Evolutionary conservation across 2,329 filamentous ascomycete species (phyloP), one percentile per base, ranked within the genome.

Genomic region (Hymenoscyphus scutula): DNA sequence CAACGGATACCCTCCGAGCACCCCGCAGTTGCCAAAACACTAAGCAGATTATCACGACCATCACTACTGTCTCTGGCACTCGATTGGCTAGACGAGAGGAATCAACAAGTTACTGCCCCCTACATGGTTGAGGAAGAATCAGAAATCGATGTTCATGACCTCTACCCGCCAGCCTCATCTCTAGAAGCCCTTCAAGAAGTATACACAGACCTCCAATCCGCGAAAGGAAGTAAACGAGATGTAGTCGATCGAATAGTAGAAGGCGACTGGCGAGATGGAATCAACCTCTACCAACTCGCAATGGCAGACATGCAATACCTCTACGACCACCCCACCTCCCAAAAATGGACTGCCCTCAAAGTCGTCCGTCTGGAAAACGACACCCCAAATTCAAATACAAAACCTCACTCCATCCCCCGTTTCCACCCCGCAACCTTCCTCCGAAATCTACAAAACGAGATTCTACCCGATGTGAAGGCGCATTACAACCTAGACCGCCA

Each of bases 351-450:
- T 1, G 83, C 85, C 5, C 85, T 85, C 68, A 82, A 81, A 65
- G 82, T 89, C 23, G 74, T 84, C 8, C 83, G 80, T 1, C 74
- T 89, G 8, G 61, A 64, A n/a, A 61, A 65, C 8, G 10, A 78
- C 77, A 65, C 75, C 74, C 4, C 76, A 66, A 74, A 75, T 34
- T 48, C 60, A 45, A 80, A 85, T 70, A 75, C 76, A 56, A 74
- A 77, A 66, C 78, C 80, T 6, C 74, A 86, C 34, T 72, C 74
- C 3, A 77, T 88, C 56, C 91, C 91, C 11, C 86, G 89, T 17
- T 91, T 95, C 70, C 90, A 96, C 71, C 89, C 91, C 0, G 86
- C 89, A 4, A 90, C 89, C 0, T 96, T 96, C 74, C 79, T 96
- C 41, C 84, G 85, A 67, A 89, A 88, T 67, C 83, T 97, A 1